phyloP scores from a whole-genome alignment of 192 early-diverging fungal genomes.

The Coemansia sp. region DNA sequence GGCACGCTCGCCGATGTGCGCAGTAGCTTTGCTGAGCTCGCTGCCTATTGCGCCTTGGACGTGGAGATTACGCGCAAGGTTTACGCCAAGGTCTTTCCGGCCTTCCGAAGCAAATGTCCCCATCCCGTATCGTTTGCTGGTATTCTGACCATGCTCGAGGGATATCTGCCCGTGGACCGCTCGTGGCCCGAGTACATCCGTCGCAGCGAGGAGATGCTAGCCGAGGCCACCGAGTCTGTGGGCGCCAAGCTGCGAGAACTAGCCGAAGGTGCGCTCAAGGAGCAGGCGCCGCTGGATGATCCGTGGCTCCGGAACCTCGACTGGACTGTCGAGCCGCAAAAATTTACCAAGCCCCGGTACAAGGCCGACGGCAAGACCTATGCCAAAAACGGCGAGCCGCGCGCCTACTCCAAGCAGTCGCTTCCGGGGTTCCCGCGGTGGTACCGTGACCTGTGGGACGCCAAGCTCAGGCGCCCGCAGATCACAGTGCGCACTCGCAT shows the following conservation, averaged over 20 bases:
- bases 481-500: slow-evolving; percentile 68
- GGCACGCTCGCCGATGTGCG: slow-evolving; percentile 60
- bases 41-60: slow-evolving; percentile 87
- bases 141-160: slow-evolving; percentile 80
- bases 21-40: slow-evolving; percentile 59
- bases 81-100: slow-evolving; percentile 63
- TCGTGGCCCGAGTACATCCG: slow-evolving; percentile 74
- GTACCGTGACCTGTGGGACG: slow-evolving; percentile 78
- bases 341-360: slow-evolving; percentile 42
- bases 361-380: slow-evolving; percentile 28
- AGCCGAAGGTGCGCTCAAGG: slow-evolving; percentile 48
- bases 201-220: slow-evolving; percentile 54
- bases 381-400: slow-evolving; percentile 51
- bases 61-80: slow-evolving; percentile 72
- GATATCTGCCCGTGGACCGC: slow-evolving; percentile 75
- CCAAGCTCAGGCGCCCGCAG: slow-evolving; percentile 53
- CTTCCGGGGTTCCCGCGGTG: slow-evolving; percentile 66
- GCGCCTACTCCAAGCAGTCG: slow-evolving; percentile 27
- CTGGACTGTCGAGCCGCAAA: slow-evolving; percentile 56
- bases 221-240: slow-evolving; percentile 54
- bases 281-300: slow-evolving; percentile 47
- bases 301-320: slow-evolving; percentile 81
- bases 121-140: slow-evolving; percentile 93
- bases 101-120: slow-evolving; percentile 77
- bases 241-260: slow-evolving; percentile 30